These are phyloP conservation scores for Nicotiana benthamiana DNA, from an alignment of 257 asterid species.

Conservation along the genomic window DNA sequence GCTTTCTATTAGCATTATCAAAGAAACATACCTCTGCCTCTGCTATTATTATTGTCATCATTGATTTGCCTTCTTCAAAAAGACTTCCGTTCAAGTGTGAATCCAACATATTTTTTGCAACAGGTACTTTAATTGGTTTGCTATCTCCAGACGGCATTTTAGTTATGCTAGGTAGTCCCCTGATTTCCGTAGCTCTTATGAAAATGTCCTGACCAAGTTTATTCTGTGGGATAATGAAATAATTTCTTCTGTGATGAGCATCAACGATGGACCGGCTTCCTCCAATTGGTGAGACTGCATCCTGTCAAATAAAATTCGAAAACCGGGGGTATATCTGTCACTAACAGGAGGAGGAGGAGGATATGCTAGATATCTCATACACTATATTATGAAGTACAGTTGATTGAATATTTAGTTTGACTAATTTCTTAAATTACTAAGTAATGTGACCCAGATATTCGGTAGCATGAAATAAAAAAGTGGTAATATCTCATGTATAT, in stretches of 20 bases:
- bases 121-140: slow-evolving; percentile 65
- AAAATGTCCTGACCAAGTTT: slow-evolving; percentile 87
- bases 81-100: slow-evolving; percentile 73
- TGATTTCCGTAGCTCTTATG: slow-evolving; percentile 47
- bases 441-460: not conserved
- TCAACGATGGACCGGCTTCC: slow-evolving; percentile 50
- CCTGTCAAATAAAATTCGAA: slow-evolving; percentile 44
- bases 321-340: not conserved
- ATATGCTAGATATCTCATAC: slow-evolving; percentile 5
- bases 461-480: not conserved
- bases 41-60: slow-evolving; percentile 66
- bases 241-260: slow-evolving; percentile 61
- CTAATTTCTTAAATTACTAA: not conserved
- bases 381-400: slow-evolving; percentile 3
- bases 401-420: not conserved
- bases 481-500: not conserved
- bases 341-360: slow-evolving; percentile 9
- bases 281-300: slow-evolving; percentile 34
- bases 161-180: slow-evolving; percentile 40
- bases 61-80: slow-evolving; percentile 37
- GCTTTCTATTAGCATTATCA: not conserved
- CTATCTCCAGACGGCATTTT: slow-evolving; percentile 83
- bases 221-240: slow-evolving; percentile 73
- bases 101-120: slow-evolving; percentile 71
- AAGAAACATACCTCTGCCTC: slow-evolving; percentile 73